These are phyloP conservation scores for Groenewaldozyma salmanticensis DNA, from an alignment of 805 yeast genomes.

Conservation along the genomic window DNA sequence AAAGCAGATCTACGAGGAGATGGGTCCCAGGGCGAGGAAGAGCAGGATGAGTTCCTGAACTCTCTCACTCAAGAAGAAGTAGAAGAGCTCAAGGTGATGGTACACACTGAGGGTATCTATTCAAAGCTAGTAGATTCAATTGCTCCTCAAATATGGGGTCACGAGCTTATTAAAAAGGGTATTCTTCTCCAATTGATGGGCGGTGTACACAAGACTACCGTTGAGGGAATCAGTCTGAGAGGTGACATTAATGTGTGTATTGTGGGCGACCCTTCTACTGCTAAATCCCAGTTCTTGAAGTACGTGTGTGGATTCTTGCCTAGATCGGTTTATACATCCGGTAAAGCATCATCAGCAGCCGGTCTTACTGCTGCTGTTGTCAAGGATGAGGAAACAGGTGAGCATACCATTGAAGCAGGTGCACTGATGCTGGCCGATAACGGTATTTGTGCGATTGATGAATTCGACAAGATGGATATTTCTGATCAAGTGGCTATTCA, in stretches of 20 bases:
- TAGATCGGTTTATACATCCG: slow-evolving; percentile 92
- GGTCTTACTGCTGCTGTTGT: slow-evolving; percentile 98
- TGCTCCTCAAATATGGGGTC: slow-evolving; percentile 96
- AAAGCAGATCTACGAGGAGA: slow-evolving; percentile 32
- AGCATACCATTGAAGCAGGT: slow-evolving; percentile 96
- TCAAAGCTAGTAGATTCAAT: slow-evolving; percentile 76
- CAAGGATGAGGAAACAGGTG: slow-evolving; percentile 94
- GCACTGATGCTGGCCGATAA: slow-evolving; percentile 97
- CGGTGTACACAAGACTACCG: slow-evolving; percentile 89
- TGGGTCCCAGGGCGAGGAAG: slow-evolving; percentile 47
- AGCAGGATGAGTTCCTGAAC: slow-evolving; percentile 72
- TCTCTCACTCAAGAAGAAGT: slow-evolving; percentile 75
- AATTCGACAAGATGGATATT: slow-evolving; percentile 95
- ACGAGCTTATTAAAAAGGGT: slow-evolving; percentile 89
- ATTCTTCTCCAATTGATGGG: slow-evolving; percentile 79
- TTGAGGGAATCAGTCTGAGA: slow-evolving; percentile 89
- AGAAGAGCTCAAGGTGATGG: slow-evolving; percentile 79
- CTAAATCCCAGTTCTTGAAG: slow-evolving; percentile 91
- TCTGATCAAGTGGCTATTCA: slow-evolving; percentile 96
- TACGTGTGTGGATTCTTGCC: slow-evolving; percentile 89
- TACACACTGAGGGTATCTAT: slow-evolving; percentile 76
- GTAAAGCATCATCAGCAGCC: slow-evolving; percentile 97
- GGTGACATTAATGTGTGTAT: slow-evolving; percentile 95
- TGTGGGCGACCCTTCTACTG: slow-evolving; percentile 97
- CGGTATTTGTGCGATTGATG: slow-evolving; percentile 97